Conservation (phyloP, 805 yeast genomes). For the Sugiyamaella chiloensis region DNA sequence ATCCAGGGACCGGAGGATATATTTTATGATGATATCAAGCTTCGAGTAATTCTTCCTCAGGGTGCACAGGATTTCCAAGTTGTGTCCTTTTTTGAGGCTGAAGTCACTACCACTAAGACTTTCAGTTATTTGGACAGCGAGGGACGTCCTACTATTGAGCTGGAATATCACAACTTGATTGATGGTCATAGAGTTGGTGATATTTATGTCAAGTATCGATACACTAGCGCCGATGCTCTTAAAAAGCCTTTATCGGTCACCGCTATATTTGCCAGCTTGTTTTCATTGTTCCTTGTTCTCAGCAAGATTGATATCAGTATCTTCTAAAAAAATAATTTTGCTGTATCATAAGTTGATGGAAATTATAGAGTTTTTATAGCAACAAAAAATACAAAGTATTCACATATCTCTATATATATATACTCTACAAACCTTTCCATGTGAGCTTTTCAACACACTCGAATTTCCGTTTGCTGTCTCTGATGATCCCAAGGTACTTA, state of each 20-base stretch:
- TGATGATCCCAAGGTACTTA: conserved; percentile 63
- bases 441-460: conserved; percentile 66
- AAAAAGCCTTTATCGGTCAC: conserved; percentile 68
- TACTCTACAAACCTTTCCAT: conserved; percentile 52
- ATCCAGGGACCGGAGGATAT: conserved; percentile 68
- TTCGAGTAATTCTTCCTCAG: conserved; percentile 79
- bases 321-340: conserved; percentile 9
- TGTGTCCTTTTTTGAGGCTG: conserved; percentile 46
- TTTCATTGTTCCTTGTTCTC: conserved; percentile 48
- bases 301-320: conserved; percentile 46
- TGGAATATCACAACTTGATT: conserved; percentile 58
- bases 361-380: neutral
- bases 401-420: neutral
- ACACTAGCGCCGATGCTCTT: conserved; percentile 49
- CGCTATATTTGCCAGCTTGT: conserved; percentile 60
- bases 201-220: conserved; percentile 51
- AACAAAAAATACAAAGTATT: conserved; percentile 1
- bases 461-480: conserved; percentile 54
- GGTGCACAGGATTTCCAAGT: conserved; percentile 62
- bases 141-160: conserved; percentile 74
- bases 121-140: conserved; percentile 55
- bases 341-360: too few relatives aligned
- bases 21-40: conserved; percentile 58
- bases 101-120: conserved; percentile 30
- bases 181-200: conserved; percentile 62